Conservation (phyloP, 768 basidiomycete species). For the Daedaleopsis sinensis region DNA sequence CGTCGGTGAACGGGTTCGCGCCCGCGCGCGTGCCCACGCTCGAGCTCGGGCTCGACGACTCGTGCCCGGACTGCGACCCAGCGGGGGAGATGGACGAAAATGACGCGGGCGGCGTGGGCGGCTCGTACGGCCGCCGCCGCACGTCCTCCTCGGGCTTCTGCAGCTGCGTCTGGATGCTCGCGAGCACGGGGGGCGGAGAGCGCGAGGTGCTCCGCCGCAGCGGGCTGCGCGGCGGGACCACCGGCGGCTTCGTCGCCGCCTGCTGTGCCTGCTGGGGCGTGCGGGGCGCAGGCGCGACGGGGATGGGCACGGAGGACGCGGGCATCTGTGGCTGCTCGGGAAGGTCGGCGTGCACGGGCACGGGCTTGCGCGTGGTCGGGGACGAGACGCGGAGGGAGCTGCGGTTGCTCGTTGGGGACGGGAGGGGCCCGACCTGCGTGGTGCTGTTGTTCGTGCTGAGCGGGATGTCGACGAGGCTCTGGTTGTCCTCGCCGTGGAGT, state of each 20-base stretch:
- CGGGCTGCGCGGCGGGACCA: constrained; percentile 25
- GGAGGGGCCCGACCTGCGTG: constrained; percentile 8
- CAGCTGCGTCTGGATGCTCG: constrained; percentile 6
- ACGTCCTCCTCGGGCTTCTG: neutral
- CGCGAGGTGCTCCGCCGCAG: constrained; percentile 10
- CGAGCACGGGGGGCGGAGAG: constrained; percentile 1
- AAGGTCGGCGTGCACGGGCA: constrained; percentile 4
- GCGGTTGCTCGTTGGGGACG: constrained; percentile 7
- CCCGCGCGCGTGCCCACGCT: neutral
- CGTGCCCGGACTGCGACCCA: constrained; percentile 17
- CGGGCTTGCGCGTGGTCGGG: constrained; percentile 12
- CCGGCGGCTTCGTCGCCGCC: constrained; percentile 10
- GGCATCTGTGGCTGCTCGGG: constrained; percentile 7
- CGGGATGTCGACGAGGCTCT: constrained; percentile 13
- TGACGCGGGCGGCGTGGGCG: constrained; percentile 46
- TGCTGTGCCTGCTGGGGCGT: constrained; percentile 1
- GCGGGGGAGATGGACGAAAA: constrained; percentile 35
- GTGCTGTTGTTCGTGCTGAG: constrained; percentile 1
- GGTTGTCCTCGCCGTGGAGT: constrained; percentile 1
- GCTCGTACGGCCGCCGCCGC: constrained; percentile 29
- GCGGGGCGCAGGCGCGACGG: constrained; percentile 2
- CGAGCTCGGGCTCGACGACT: neutral
- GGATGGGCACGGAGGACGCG: neutral
- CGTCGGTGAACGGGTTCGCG: constrained; percentile 16
- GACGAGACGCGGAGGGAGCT: constrained; percentile 4